These are phyloP conservation scores for Nicotiana benthamiana DNA, from an alignment of 257 asterid species.

Conservation along the genomic window DNA sequence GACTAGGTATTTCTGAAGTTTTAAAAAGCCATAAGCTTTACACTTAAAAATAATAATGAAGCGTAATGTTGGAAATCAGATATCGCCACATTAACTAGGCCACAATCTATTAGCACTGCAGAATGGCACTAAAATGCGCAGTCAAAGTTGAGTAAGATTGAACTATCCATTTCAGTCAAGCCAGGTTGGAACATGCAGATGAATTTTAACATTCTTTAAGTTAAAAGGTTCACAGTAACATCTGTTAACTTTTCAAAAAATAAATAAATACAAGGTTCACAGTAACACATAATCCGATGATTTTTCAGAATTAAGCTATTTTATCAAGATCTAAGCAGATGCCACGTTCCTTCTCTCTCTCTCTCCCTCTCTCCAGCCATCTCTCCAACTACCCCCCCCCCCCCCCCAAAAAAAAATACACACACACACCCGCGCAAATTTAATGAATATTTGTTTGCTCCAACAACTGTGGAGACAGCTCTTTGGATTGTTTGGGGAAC, in stretches of 20 bases:
- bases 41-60: too few species aligned
- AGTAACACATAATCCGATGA: not conserved
- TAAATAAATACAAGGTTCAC: too few species aligned
- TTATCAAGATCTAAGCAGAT: not conserved
- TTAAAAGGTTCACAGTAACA: not conserved
- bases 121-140: not conserved
- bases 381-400: not conserved
- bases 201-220: not conserved
- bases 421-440: not conserved
- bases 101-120: not conserved
- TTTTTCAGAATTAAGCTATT: not conserved
- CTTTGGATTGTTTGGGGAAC: not conserved
- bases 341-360: not conserved
- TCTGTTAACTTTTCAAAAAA: too few species aligned
- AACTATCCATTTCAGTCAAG: not conserved
- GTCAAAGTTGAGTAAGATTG: not conserved
- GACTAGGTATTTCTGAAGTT: too few species aligned
- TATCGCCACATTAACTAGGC: too few species aligned
- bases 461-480: not conserved
- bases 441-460: not conserved
- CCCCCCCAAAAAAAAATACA: not conserved
- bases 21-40: too few species aligned
- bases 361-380: not conserved
- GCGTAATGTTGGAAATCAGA: too few species aligned
- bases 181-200: not conserved